Evolutionary conservation across 352 stramenopile genomes (phyloP), one percentile per base, ranked within the genome.

Genomic region (Phytophthora ohioensis): DNA sequence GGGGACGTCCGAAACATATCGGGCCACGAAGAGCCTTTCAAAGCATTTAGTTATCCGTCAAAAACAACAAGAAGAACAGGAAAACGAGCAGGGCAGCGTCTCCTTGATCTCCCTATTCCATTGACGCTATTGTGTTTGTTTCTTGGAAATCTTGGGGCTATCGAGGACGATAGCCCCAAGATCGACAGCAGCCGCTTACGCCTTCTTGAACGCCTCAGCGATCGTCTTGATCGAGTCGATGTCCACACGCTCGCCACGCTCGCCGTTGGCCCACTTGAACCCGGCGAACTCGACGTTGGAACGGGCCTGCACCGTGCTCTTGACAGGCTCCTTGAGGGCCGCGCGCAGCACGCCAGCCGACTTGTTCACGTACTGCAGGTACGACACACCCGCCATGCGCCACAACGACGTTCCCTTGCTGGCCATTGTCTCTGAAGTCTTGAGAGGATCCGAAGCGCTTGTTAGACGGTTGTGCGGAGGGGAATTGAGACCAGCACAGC

Each of bases 321-420:
- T 96, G 57, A 94, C 70, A n/a, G 88, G 88, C 71, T 96, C 88
- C 85, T 96, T 96, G 48, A 94, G 76, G 51, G 84, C 71, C 64
- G 87, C 81, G 30, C 88, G 88, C 47, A 96, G 75, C 56, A 94
- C 80, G 62, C 54, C 61, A 36, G 88, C 88, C 69, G 84, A 93
- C 80, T 93, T 85, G 85, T 96, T 96, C 55, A 91, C 81, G 81
- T 96, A 96, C 82, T 94, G 87, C 68, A 96, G 80, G 82, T 96
- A 96, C 59, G 88, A 96, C 65, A 94, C 75, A 58, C 88, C 88
- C 42, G 87, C 87, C 71, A 91, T 87, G 85, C 88, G 88, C 86
- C 88, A 96, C 59, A 96, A 80, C 78, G 87, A 94, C 48, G 88
- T 94, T 80, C 88, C 88, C 76, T 90, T 92, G 72, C 49, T 79